Conservation (phyloP, 106 monocot species). For the Amphibolis antarctica region DNA sequence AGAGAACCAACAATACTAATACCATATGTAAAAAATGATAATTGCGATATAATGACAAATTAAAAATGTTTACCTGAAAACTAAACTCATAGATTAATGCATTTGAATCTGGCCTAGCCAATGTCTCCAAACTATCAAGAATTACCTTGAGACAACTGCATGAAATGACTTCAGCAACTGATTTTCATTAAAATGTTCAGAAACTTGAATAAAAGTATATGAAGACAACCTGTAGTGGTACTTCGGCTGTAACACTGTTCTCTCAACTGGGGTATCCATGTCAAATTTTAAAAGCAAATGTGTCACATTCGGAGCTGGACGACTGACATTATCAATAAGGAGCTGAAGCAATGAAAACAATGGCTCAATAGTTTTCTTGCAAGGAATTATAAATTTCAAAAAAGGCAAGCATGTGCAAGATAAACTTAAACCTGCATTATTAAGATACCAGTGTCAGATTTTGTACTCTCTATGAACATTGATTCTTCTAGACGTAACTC, state of each 20-base stretch:
- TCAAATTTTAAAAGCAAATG: conserved; percentile 94
- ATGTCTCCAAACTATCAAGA: conserved; percentile 75
- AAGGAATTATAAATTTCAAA: neutral
- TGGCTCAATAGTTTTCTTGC: neutral
- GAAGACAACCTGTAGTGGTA: conserved; percentile 60
- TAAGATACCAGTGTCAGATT: conserved; percentile 82
- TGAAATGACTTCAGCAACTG: neutral
- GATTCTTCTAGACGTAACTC: conserved; percentile 84
- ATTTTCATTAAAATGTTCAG: neutral
- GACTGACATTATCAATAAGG: conserved; percentile 82
- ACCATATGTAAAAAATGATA: neutral
- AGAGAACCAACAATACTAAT: neutral
- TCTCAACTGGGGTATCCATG: conserved; percentile 58
- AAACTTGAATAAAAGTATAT: neutral
- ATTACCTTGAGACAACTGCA: conserved; percentile 93
- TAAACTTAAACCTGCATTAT: conserved; percentile 64
- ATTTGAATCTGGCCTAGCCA: conserved; percentile 74
- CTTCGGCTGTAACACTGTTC: too few species aligned
- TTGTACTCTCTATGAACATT: conserved; percentile 46
- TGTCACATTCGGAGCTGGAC: conserved; percentile 73
- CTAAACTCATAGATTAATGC: conserved; percentile 66
- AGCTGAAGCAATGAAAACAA: conserved; percentile 31
- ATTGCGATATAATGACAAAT: neutral
- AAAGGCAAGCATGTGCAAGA: neutral
- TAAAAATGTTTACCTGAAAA: conserved; percentile 56